phyloP scores from a whole-genome alignment of 139 green algal genomes.

The Chlamydomonas sp. region DNA sequence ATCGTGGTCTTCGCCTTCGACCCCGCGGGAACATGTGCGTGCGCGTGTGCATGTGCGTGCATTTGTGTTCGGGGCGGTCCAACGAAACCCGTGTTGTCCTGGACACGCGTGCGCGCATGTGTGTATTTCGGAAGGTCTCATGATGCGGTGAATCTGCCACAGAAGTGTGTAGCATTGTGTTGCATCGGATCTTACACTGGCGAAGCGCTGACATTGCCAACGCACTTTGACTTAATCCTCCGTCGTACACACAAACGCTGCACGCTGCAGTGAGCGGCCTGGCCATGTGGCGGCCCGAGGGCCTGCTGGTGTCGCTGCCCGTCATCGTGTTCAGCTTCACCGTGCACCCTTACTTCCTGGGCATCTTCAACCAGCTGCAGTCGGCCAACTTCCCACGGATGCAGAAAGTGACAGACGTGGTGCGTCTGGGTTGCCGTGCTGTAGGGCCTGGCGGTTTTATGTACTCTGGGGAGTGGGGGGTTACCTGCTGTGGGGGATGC shows the following conservation, averaged over 20 bases:
- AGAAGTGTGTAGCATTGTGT: too few relatives aligned
- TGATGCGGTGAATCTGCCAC: too few relatives aligned
- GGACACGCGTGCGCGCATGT: too few relatives aligned
- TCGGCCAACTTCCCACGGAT: constrained; percentile 61
- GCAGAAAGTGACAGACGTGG: constrained; percentile 59
- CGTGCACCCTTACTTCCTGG: constrained; percentile 80
- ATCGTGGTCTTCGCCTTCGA: constrained; percentile 48
- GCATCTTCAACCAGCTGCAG: constrained; percentile 64
- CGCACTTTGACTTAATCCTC: too few relatives aligned
- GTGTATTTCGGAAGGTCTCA: too few relatives aligned
- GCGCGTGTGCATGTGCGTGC: neutral
- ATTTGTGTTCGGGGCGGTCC: neutral
- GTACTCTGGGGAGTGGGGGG: constrained; percentile 49
- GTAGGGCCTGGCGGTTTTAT: constrained; percentile 35
- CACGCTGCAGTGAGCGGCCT: neutral
- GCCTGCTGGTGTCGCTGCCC: constrained; percentile 81
- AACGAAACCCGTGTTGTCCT: too few relatives aligned
- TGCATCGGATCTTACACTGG: too few relatives aligned
- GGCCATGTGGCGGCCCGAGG: constrained; percentile 55
- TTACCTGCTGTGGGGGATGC: too few relatives aligned
- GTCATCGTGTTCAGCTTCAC: constrained; percentile 88
- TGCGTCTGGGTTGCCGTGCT: constrained; percentile 8
- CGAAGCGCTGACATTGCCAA: too few relatives aligned
- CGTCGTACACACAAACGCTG: neutral
- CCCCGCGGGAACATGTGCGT: neutral